Evolutionary conservation across 305 asterid species (phyloP), one percentile per base, ranked within the genome.

Genomic region (Solanum chacoense): DNA sequence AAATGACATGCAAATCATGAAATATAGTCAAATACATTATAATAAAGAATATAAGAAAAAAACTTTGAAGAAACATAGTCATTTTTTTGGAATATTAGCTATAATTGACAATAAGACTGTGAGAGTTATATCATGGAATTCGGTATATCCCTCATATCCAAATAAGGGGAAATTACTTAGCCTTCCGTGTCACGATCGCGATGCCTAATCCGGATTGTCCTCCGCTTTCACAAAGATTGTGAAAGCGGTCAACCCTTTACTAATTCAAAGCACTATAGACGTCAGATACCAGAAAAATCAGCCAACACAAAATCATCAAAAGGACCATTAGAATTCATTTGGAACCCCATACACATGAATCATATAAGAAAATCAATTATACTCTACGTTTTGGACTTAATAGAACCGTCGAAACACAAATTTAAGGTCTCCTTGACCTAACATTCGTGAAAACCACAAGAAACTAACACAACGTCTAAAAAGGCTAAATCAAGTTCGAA

Each of bases 321-420:
- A 18, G 2, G 67, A 55, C 4, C 67, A 20, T 55, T 18, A 11
- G 67, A 45, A 55, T 55, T 55, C 11, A 1, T 55, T 55, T 55
- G 24, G 67, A 55, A 55, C 24, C 24, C 67, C 67, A 20, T 2
- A 55, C 11, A 55, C 67, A 55, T 0, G n/a, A 55, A 55, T 20
- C 22, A 55, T 55, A 55, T 18, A 18, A 55, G 11, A 55, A 55
- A 55, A 55, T 55, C n/a, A 7, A 55, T 55, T 55, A 55, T 2
- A 55, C 67, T 7, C 0, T 0, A 18, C 0, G 4, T 55, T 55
- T 18, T 0, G 2, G 3, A 55, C 10, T 0, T 0, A 55, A 55
- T 55, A 20, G 4, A 18, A 55, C 24, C 24, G 10, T 1, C 4
- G 2, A 55, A 18, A 18, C 2, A 18, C 11, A 20, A 55, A 55